These are phyloP conservation scores for Nakazawaea laoshanensis DNA, from an alignment of 805 yeast genomes.

Conservation along the genomic window DNA sequence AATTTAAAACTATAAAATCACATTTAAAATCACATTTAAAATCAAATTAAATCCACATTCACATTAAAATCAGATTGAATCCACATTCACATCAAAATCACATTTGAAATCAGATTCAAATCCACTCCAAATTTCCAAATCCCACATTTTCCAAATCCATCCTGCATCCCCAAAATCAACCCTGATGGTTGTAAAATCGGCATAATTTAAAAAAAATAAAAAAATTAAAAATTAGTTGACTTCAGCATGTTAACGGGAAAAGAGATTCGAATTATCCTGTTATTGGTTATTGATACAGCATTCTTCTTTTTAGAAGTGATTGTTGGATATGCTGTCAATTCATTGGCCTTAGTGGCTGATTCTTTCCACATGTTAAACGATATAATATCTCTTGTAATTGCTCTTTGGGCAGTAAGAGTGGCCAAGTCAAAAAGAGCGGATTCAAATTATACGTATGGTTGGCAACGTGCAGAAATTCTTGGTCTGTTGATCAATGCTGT, in stretches of 20 bases:
- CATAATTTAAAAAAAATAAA: neutral
- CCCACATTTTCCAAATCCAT: no score
- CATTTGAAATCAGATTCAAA: no score
- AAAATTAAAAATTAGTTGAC: neutral
- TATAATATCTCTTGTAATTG: slow-evolving; percentile 80
- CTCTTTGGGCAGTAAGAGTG: slow-evolving; percentile 93
- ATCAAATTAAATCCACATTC: no score
- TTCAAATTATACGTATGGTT: slow-evolving; percentile 88
- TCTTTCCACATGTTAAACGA: slow-evolving; percentile 98
- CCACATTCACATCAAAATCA: no score
- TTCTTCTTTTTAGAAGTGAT: slow-evolving; percentile 83
- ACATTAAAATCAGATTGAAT: no score
- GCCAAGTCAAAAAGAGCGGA: slow-evolving; percentile 78
- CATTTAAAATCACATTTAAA: no score
- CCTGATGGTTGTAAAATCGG: no score
- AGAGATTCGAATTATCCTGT: slow-evolving; percentile 63
- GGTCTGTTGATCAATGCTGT: slow-evolving; percentile 96
- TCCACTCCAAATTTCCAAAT: no score
- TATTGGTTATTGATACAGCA: slow-evolving; percentile 66
- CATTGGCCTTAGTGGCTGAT: slow-evolving; percentile 91
- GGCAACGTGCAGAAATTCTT: slow-evolving; percentile 95
- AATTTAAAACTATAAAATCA: no score
- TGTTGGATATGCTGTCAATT: slow-evolving; percentile 86
- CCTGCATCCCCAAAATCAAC: no score
- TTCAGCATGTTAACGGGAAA: slow-evolving; percentile 27